phyloP scores from a whole-genome alignment of 2,329 filamentous ascomycete genomes.

The Ophiostoma novo-ulmi region DNA sequence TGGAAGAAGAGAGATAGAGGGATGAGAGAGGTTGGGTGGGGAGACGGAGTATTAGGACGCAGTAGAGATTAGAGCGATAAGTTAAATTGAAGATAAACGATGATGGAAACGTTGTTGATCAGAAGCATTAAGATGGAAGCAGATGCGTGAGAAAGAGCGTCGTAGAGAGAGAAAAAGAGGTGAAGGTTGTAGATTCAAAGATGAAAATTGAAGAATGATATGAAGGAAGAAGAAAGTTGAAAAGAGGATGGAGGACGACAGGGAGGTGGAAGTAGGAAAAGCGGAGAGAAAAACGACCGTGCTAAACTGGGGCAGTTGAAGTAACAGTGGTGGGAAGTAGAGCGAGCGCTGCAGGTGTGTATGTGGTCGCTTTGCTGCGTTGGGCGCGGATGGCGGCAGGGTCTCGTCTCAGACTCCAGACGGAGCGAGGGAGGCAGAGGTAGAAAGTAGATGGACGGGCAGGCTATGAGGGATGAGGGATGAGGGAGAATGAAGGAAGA shows the following conservation, averaged over 20 bases:
- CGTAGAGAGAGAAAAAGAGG: background rate
- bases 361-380: slow-evolving; percentile 12
- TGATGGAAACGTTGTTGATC: background rate
- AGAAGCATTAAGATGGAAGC: background rate
- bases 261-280: slow-evolving; percentile 2
- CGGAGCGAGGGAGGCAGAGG: background rate
- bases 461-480: background rate
- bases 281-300: slow-evolving; percentile 14
- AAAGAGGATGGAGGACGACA: background rate
- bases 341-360: slow-evolving; percentile 10
- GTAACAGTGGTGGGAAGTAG: background rate
- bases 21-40: background rate
- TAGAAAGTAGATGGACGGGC: background rate
- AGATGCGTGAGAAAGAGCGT: background rate
- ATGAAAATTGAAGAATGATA: background rate
- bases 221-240: slow-evolving; percentile 15
- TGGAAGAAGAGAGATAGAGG: background rate
- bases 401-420: slow-evolving; percentile 16
- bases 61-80: background rate
- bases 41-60: slow-evolving; percentile 12
- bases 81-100: background rate
- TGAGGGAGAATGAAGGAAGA: too few relatives aligned
- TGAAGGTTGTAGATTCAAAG: background rate
- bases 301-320: slow-evolving; percentile 18
- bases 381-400: slow-evolving; percentile 20